Conservation (phyloP, 1,284 basidiomycete genomes). For the Coriolopsis trogii region DNA sequence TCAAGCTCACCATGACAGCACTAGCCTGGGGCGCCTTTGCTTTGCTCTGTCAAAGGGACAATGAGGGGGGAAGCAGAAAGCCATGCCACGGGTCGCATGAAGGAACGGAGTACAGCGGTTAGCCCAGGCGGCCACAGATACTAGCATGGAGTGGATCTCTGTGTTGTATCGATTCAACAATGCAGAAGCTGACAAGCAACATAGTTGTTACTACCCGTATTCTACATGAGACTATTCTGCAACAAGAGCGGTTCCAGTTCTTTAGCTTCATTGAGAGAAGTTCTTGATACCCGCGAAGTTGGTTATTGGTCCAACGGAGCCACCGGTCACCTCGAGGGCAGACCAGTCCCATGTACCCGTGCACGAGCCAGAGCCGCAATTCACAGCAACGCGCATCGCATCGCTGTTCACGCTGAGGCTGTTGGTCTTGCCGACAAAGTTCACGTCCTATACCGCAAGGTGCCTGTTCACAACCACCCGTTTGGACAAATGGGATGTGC, state of each 20-base stretch:
- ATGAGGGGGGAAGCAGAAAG: too few relatives aligned
- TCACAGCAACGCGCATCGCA: slow-evolving; percentile 36
- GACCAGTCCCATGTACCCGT: slow-evolving; percentile 57
- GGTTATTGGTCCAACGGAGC: slow-evolving; percentile 39
- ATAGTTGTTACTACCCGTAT: too few relatives aligned
- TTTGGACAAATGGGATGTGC: too few relatives aligned
- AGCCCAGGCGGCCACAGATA: too few relatives aligned
- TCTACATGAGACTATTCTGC: neutral
- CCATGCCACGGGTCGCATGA: too few relatives aligned
- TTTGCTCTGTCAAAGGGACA: too few relatives aligned
- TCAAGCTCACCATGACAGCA: too few relatives aligned
- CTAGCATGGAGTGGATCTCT: too few relatives aligned
- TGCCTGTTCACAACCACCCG: too few relatives aligned
- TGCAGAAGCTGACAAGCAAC: neutral
- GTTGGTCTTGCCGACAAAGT: slow-evolving; percentile 33
- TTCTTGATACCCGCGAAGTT: slow-evolving; percentile 41
- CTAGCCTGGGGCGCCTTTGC: too few relatives aligned
- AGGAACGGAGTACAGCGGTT: too few relatives aligned
- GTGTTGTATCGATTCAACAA: too few relatives aligned
- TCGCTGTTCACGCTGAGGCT: slow-evolving; percentile 30
- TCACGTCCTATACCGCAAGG: slow-evolving; percentile 29
- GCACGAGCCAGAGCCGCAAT: slow-evolving; percentile 36
- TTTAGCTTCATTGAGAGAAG: slow-evolving; percentile 34
- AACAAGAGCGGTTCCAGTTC: neutral
- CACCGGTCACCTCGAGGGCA: slow-evolving; percentile 47